Evolutionary conservation across 1,139 yeast genomes (phyloP).

Genomic region (Yamadazyma triangularis): DNA sequence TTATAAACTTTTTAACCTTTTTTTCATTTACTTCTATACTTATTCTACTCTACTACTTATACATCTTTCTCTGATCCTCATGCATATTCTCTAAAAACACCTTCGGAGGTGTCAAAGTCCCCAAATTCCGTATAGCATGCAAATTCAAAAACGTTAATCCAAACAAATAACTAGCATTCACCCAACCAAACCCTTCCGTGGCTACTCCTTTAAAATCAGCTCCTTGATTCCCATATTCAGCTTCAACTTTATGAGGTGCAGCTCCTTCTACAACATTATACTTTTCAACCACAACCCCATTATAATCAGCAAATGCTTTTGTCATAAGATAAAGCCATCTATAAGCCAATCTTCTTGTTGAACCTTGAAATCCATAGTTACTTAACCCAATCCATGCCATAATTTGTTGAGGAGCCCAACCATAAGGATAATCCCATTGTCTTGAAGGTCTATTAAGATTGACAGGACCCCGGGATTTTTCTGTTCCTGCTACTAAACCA

Average conservation of each 20-base stretch:
- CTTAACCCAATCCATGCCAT: constrained; percentile 86
- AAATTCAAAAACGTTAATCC: constrained; percentile 69
- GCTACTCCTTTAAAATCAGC: constrained; percentile 90
- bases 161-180: constrained; percentile 76
- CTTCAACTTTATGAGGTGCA: constrained; percentile 89
- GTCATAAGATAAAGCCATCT: constrained; percentile 92
- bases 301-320: constrained; percentile 86
- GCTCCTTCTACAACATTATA: constrained; percentile 82
- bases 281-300: constrained; percentile 95
- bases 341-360: constrained; percentile 70
- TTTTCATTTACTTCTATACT: no score
- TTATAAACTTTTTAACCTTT: no score
- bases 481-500: constrained; percentile 85
- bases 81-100: constrained; percentile 56
- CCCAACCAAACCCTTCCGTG: constrained; percentile 97
- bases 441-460: constrained; percentile 73
- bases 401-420: constrained; percentile 99
- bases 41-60: no score
- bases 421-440: constrained; percentile 98
- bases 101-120: constrained; percentile 76
- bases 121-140: constrained; percentile 73
- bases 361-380: constrained; percentile 66
- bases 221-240: constrained; percentile 98
- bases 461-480: constrained; percentile 67
- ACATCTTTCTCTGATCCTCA: constrained; percentile 40